Evolutionary conservation across 257 asterid species (phyloP), one percentile per base, ranked within the genome.

Genomic region (Eucommia ulmoides): DNA sequence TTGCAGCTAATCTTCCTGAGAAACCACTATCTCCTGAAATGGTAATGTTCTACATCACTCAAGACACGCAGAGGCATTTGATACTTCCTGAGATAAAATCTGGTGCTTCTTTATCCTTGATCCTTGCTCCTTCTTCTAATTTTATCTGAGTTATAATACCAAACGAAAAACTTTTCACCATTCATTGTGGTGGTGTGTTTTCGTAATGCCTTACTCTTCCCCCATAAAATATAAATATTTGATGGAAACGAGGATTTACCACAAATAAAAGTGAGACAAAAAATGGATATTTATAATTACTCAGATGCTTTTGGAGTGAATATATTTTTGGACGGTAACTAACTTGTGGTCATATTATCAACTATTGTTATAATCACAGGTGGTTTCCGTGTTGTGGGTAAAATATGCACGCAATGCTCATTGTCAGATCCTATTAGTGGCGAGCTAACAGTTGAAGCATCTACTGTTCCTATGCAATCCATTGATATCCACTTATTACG

Each of bases 61-160:
- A 87, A 72, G 93, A 87, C 66, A 87, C 96, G 20, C 96, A 87
- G 60, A 74, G 82, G 59, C 96, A 87, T 67, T 20, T 62, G 25
- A 71, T 83, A 69, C 82, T 87, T 68, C 78, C 80, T 23, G 80
- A 83, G 65, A 66, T 87, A 59, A 80, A 78, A 69, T 72, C 89
- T 72, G 96, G 94, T 80, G 47, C 24, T 17, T 21, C 54, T 55
- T n/a, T 33, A 19, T 53, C 49, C 25, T 54, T 47, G n/a, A 50
- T 24, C 22, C 35, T 21, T 20, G 35, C 45, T 18, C 47, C n/a
- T 19, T 59, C 41, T 26, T 17, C 10, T 1, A 21, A 46, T 42
- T 33, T 45, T 29, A 20, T 11, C 49, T 17, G 10, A 33, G 42
- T 33, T 10, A 9, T n/a, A n/a, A n/a, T n/a, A n/a, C n/a, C n/a